Evolutionary conservation across 2,329 filamentous ascomycete genomes (phyloP).

Genomic region (Cordyceps farinosa): DNA sequence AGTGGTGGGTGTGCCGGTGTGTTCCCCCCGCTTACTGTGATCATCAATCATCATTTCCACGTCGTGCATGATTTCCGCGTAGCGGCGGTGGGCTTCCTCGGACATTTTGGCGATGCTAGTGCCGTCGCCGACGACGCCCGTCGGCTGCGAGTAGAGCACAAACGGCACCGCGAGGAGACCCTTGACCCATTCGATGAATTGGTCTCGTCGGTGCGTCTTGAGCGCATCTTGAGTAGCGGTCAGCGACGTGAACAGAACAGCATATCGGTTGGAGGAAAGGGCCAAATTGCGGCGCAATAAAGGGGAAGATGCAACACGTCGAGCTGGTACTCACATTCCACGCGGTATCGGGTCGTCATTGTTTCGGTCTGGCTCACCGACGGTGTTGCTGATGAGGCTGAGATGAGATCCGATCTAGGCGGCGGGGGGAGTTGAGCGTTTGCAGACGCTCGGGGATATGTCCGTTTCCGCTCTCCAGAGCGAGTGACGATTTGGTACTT

Average conservation of each 20-base stretch:
- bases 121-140: constrained; percentile 73
- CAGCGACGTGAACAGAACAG: background rate
- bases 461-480: background rate
- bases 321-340: constrained; percentile 61
- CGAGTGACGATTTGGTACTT: too few species aligned
- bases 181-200: constrained; percentile 97
- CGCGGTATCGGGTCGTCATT: constrained; percentile 64
- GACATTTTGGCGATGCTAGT: constrained; percentile 68
- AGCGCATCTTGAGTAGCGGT: constrained; percentile 49
- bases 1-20: too few species aligned
- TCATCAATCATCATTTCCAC: constrained; percentile 89
- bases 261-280: too few species aligned
- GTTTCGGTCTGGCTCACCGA: constrained; percentile 16
- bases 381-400: background rate
- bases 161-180: constrained; percentile 91
- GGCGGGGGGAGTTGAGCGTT: constrained; percentile 5
- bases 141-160: constrained; percentile 92
- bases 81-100: constrained; percentile 76
- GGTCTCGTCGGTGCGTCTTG: constrained; percentile 86
- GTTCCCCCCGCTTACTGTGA: constrained; percentile 59
- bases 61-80: constrained; percentile 92
- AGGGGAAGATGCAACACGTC: background rate
- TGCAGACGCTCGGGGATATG: background rate
- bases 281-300: background rate
- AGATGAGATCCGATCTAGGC: constrained; percentile 3